A percentile compares a stretch with the other conserved stretches of the same genome.
phyloP scores from a whole-genome alignment of 768 basidiomycete genomes.

The Sutorius australiensis region DNA sequence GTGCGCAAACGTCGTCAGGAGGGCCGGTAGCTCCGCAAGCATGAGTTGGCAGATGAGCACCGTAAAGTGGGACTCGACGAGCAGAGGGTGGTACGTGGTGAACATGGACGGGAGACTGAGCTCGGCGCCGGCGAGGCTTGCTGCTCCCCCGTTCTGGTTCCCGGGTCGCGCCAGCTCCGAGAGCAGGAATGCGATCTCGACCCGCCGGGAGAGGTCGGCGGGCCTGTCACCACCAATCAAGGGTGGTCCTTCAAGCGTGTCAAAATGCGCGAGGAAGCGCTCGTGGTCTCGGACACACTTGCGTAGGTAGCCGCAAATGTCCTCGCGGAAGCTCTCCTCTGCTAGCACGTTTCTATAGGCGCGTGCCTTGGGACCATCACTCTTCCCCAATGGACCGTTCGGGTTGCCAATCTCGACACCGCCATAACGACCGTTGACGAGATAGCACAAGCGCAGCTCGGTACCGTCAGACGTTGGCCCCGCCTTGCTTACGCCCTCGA shows the following conservation, averaged over 20 bases:
- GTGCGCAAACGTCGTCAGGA: conserved; percentile 63
- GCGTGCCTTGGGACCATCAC: conserved; percentile 51
- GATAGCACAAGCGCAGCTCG: conserved; percentile 72
- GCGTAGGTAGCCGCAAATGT: conserved; percentile 55
- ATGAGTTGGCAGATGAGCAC: conserved; percentile 72
- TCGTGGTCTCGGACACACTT: conserved; percentile 84
- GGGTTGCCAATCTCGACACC: conserved; percentile 82
- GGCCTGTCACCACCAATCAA: conserved; percentile 13
- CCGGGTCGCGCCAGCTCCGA: conserved; percentile 68
- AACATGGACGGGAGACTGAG: conserved; percentile 49
- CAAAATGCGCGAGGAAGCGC: conserved; percentile 79
- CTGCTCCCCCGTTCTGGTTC: conserved; percentile 36
- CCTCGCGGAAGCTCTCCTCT: conserved; percentile 54
- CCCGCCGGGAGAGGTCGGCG: conserved; percentile 45
- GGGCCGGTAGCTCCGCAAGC: conserved; percentile 65
- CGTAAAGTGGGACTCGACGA: conserved; percentile 84
- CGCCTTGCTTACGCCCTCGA: conserved; percentile 65
- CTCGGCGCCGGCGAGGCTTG: conserved; percentile 38
- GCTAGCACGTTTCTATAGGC: conserved; percentile 63
- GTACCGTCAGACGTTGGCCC: conserved; percentile 56
- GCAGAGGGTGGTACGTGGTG: conserved; percentile 87
- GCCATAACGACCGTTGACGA: conserved; percentile 75
- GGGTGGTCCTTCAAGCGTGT: conserved; percentile 54
- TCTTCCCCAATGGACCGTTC: conserved; percentile 68
- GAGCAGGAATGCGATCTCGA: conserved; percentile 65